Evolutionary conservation across 1,284 basidiomycete genomes (phyloP).

Genomic region (Leccinum fuscescens): DNA sequence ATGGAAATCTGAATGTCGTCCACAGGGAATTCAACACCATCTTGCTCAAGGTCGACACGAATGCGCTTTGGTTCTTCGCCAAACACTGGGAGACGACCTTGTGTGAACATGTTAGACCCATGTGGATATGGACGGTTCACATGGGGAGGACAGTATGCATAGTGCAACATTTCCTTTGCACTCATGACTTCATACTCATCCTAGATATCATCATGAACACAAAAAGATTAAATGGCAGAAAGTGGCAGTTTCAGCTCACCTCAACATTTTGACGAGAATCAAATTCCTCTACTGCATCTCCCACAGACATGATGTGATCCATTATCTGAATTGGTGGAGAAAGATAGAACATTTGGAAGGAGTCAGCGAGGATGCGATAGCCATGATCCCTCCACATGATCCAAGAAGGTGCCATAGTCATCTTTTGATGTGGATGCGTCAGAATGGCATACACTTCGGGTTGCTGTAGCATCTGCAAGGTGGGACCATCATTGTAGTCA

Average conservation of each 20-base stretch:
- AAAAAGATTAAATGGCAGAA: too few species aligned
- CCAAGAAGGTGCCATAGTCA: conserved; percentile 7
- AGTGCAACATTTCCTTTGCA: conserved; percentile 11
- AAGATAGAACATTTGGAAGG: conserved; percentile 21
- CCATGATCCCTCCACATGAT: conserved; percentile 19
- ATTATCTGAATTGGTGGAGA: neutral
- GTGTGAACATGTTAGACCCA: conserved; percentile 9
- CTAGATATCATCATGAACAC: neutral
- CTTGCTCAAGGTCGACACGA: conserved; percentile 6
- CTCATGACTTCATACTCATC: conserved; percentile 2
- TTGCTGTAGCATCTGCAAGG: conserved; percentile 10
- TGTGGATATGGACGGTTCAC: neutral
- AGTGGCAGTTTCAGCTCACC: neutral
- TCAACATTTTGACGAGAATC: too few species aligned
- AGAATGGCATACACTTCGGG: conserved; percentile 8
- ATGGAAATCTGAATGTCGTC: conserved; percentile 5
- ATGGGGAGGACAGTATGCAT: neutral
- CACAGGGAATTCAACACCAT: neutral
- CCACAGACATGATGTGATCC: conserved; percentile 10
- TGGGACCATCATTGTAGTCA: conserved; percentile 14
- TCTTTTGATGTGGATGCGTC: neutral
- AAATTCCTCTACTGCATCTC: neutral
- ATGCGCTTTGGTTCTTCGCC: conserved; percentile 1
- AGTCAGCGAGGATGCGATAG: conserved; percentile 4
- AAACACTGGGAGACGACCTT: neutral